Conservation (phyloP, 257 asterid genomes). For the Ligustrum vulgare region DNA sequence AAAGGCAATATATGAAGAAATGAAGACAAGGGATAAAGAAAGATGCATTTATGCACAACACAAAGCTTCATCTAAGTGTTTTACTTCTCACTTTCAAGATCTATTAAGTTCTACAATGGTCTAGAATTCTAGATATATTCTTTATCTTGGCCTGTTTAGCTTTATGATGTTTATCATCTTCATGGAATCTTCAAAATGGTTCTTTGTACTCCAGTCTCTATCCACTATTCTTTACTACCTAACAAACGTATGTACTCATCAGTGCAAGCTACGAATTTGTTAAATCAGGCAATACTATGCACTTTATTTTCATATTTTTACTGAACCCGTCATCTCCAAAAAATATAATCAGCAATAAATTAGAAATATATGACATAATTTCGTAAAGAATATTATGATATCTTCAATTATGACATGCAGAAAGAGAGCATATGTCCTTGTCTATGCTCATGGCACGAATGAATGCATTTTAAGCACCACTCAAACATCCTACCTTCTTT, state of each 20-base stretch:
- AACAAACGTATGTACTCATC: not conserved
- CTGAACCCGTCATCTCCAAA: not conserved
- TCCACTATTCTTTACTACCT: not conserved
- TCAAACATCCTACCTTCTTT: not conserved
- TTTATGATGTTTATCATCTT: not conserved
- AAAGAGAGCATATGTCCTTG: not conserved
- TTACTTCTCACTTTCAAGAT: conserved; percentile 9
- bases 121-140: not conserved
- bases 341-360: not conserved
- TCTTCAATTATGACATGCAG: not conserved
- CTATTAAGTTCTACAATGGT: not conserved
- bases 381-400: not conserved
- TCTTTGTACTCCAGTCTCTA: not conserved
- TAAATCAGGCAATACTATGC: not conserved
- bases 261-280: not conserved
- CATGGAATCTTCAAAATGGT: not conserved
- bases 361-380: not conserved
- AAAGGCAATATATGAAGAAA: conserved; percentile 14
- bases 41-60: not conserved
- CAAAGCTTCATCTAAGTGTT: not conserved
- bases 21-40: conserved; percentile 6
- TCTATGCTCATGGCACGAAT: not conserved
- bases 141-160: not conserved
- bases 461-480: not conserved
- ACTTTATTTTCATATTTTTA: not conserved